phyloP scores from a whole-genome alignment of 208 protist genomes.

The Acanthamoeba triangularis region DNA sequence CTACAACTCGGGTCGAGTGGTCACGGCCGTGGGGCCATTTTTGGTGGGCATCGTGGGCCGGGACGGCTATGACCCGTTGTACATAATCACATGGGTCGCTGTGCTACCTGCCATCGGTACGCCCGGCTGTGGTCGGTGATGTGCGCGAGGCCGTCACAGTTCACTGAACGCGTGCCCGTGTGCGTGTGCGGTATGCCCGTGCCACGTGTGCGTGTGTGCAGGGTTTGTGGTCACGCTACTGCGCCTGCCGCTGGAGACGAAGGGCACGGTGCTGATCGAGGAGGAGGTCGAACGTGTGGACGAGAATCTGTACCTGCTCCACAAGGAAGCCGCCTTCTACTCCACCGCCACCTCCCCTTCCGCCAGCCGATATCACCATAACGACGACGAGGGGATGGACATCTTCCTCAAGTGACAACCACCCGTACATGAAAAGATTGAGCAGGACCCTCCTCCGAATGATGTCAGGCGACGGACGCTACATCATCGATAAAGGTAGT shows the following conservation, averaged over 20 bases:
- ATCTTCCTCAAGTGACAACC: slow-evolving; percentile 20
- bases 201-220: neutral
- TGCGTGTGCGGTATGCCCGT: neutral
- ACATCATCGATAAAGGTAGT: too few relatives aligned
- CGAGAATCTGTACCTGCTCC: slow-evolving; percentile 15
- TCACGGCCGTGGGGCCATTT: slow-evolving; percentile 59
- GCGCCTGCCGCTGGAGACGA: slow-evolving; percentile 9
- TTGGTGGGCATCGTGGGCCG: slow-evolving; percentile 22
- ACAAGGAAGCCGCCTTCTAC: neutral
- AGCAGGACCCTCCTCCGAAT: neutral
- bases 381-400: slow-evolving; percentile 5
- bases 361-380: too few relatives aligned
- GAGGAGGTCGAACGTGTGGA: neutral
- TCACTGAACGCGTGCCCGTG: too few relatives aligned
- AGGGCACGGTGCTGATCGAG: slow-evolving; percentile 15
- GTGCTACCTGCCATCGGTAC: slow-evolving; percentile 37
- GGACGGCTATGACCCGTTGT: slow-evolving; percentile 52
- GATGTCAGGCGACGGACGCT: too few relatives aligned
- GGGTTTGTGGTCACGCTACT: slow-evolving; percentile 22
- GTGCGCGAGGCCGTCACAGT: neutral
- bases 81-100: slow-evolving; percentile 69
- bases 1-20: slow-evolving; percentile 64
- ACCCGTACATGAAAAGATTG: neutral
- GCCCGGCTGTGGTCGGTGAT: neutral
- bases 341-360: neutral